phyloP scores from a whole-genome alignment of 306 rosid species.

The Mimosa pudica region DNA sequence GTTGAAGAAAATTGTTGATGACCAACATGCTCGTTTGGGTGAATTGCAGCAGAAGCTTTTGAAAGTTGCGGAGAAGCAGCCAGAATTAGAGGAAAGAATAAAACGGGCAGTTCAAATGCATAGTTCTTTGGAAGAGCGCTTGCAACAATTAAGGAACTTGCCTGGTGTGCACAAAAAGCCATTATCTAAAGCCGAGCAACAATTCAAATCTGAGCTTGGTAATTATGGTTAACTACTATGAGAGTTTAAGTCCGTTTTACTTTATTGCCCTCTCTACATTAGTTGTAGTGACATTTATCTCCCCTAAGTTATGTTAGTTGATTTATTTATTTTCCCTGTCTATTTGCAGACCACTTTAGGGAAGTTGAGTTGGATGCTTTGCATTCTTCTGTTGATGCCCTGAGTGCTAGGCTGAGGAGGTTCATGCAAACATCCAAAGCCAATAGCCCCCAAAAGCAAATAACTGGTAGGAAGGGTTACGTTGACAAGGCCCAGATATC shows the following conservation, averaged over 20 bases:
- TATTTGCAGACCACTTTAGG: conserved; percentile 60
- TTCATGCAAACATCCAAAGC: conserved; percentile 53
- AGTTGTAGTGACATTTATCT: conserved; percentile 24
- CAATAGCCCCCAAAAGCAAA: conserved; percentile 47
- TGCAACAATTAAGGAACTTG: conserved; percentile 64
- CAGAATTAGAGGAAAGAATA: conserved; percentile 56
- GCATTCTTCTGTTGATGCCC: conserved; percentile 68
- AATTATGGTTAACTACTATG: conserved; percentile 41
- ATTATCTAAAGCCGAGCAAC: conserved; percentile 81
- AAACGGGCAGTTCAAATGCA: conserved; percentile 61
- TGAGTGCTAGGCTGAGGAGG: conserved; percentile 69
- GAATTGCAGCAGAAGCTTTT: conserved; percentile 60
- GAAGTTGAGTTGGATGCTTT: conserved; percentile 82
- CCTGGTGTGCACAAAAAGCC: conserved; percentile 83
- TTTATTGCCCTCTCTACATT: conserved; percentile 24
- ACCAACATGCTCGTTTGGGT: conserved; percentile 68
- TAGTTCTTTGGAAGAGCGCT: conserved; percentile 70
- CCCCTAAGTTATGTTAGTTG: neutral
- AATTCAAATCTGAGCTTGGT: conserved; percentile 89
- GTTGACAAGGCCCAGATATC: conserved; percentile 54
- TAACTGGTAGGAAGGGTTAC: conserved; percentile 47
- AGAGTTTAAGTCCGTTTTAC: conserved; percentile 3
- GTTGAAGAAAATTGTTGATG: conserved; percentile 72
- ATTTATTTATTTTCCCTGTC: conserved; percentile 2
- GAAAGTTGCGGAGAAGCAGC: conserved; percentile 64